Evolutionary conservation across 2,329 filamentous ascomycete genomes (phyloP).

Genomic region (Ophiocordyceps camponoti-rufipedis): DNA sequence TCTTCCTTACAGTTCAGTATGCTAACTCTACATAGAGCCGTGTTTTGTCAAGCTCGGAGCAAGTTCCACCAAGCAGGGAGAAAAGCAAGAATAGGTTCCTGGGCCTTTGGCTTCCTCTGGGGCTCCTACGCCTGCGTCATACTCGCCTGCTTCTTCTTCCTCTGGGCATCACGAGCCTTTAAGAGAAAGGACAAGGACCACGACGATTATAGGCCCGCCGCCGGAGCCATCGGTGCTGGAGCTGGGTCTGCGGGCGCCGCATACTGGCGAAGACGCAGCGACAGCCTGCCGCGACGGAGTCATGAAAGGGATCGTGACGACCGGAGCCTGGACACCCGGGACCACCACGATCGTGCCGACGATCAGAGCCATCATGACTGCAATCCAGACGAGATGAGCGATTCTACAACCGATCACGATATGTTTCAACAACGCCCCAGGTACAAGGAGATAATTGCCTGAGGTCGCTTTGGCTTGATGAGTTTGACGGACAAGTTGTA

Average conservation of each 20-base stretch:
- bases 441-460: not conserved
- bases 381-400: not conserved
- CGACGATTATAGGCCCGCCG: not conserved
- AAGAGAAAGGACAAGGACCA: constrained; percentile 9
- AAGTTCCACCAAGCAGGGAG: constrained; percentile 39
- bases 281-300: not conserved
- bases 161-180: constrained; percentile 35
- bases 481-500: too few species aligned
- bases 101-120: constrained; percentile 66
- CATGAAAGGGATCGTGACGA: not conserved
- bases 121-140: constrained; percentile 47
- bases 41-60: constrained; percentile 52
- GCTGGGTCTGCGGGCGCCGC: not conserved
- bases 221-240: not conserved
- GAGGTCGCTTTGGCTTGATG: not conserved
- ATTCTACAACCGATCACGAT: not conserved
- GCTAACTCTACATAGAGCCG: constrained; percentile 18
- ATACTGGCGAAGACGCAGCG: constrained; percentile 4
- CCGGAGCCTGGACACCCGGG: not conserved
- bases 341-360: not conserved
- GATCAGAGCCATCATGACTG: not conserved
- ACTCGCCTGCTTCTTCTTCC: constrained; percentile 50
- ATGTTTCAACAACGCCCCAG: not conserved
- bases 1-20: not conserved
- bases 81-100: constrained; percentile 41